Conservation (phyloP, 441 rosid species). For the Adansonia gregorii region DNA sequence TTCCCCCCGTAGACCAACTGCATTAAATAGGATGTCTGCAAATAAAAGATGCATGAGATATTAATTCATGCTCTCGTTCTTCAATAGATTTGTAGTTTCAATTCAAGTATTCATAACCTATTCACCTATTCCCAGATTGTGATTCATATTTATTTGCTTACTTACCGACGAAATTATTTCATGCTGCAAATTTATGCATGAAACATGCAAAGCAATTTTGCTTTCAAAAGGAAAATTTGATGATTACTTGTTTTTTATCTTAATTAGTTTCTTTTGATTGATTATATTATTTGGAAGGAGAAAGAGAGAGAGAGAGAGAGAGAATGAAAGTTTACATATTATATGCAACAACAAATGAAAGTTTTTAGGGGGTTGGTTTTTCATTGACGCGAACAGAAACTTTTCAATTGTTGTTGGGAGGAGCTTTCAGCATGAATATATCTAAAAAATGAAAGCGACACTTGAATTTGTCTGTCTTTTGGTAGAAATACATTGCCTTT, state of each 20-base stretch:
- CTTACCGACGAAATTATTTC: background rate
- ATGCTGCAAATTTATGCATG: background rate
- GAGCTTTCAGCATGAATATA: background rate
- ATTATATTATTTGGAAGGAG: background rate
- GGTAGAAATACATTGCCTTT: slow-evolving; percentile 8
- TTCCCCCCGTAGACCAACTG: background rate
- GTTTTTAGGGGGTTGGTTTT: background rate
- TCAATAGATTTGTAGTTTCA: no score
- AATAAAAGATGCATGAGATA: background rate
- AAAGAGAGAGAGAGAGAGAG: background rate
- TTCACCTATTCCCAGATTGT: no score
- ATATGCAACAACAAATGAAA: background rate
- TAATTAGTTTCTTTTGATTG: background rate
- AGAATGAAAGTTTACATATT: background rate
- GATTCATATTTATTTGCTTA: background rate
- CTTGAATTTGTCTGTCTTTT: background rate
- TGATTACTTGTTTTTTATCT: background rate
- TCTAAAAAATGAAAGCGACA: background rate
- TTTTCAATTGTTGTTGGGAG: background rate
- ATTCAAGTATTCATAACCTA: no score
- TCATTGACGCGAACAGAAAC: background rate
- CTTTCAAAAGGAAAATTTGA: background rate
- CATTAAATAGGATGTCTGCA: background rate
- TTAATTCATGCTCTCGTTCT: no score
- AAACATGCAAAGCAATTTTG: background rate